phyloP scores from a whole-genome alignment of 1,284 basidiomycete genomes.

The Sporisorium sorghi region DNA sequence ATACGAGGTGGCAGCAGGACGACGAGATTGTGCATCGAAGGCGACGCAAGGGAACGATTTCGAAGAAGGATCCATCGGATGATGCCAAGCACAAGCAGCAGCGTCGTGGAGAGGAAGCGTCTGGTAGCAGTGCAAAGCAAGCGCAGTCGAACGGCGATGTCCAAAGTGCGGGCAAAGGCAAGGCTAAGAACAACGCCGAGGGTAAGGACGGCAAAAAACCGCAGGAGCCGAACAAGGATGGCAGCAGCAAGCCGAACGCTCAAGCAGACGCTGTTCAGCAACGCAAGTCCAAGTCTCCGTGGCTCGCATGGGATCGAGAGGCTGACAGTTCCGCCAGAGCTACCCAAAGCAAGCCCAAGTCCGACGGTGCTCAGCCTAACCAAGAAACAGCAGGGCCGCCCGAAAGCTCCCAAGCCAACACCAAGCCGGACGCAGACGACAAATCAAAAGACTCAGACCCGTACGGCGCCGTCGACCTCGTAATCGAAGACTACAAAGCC shows the following conservation, averaged over 20 bases:
- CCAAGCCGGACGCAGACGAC: background rate
- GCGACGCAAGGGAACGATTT: slow-evolving; percentile 33
- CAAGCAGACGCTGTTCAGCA: background rate
- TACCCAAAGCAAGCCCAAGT: background rate
- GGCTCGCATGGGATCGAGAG: slow-evolving; percentile 41
- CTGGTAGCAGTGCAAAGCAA: slow-evolving; percentile 3
- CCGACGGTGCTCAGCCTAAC: background rate
- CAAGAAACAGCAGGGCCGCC: background rate
- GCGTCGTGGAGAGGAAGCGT: background rate
- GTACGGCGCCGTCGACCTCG: slow-evolving; percentile 57
- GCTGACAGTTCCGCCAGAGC: background rate
- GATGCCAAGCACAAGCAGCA: slow-evolving; percentile 15
- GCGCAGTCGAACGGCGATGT: background rate
- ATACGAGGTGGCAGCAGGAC: slow-evolving; percentile 42
- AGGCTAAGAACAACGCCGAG: slow-evolving; percentile 17
- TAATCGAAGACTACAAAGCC: slow-evolving; percentile 56
- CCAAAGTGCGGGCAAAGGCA: slow-evolving; percentile 11
- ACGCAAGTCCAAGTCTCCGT: slow-evolving; percentile 30
- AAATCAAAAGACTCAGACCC: slow-evolving; percentile 20
- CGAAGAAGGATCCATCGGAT: slow-evolving; percentile 25
- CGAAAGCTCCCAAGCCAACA: background rate
- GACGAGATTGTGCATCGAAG: slow-evolving; percentile 52
- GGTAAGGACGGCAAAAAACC: background rate
- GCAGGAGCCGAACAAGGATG: background rate
- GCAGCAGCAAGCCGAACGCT: slow-evolving; percentile 1